Evolutionary conservation across 2,329 filamentous ascomycete genomes (phyloP), one percentile per base, ranked within the genome.

Genomic region (Apiospora kogelbergensis): DNA sequence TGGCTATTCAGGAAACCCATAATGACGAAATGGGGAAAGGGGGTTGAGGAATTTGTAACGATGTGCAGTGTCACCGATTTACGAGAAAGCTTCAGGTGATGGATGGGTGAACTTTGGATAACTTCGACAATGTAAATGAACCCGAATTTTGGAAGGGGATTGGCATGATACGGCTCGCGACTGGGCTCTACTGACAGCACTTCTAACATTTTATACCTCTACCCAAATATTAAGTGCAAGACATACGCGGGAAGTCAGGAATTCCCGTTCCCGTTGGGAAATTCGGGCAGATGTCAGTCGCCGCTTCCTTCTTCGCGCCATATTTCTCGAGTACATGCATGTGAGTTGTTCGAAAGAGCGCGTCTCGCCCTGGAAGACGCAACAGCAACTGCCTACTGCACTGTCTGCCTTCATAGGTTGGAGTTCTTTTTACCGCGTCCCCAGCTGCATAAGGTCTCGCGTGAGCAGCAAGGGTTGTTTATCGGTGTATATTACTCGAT

Each of bases 1-100:
- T 72, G 70, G 33, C 70, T 70, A 15, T 42, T 65, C 2, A 72
- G 22, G 45, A 71, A 72, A 45, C 57, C 57, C 68, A 68, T 70
- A 15, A 26, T 72, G 40, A 20, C 4, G 6, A 2, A n/a, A n/a
- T 22, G 6, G 1, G 20, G 7, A n/a, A 10, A 22, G n/a, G 10
- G 2, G n/a, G 2, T 10, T n/a, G 6, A 9, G n/a, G 7, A 22
- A 22, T 46, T 46, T n/a, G n/a, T n/a, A n/a, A n/a, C n/a, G n/a
- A n/a, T n/a, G n/a, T n/a, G n/a, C n/a, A n/a, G n/a, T n/a, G n/a
- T n/a, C n/a, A n/a, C n/a, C n/a, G n/a, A n/a, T n/a, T n/a, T n/a
- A n/a, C n/a, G n/a, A n/a, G n/a, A n/a, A n/a, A n/a, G n/a, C n/a
- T n/a, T n/a, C n/a, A n/a, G n/a, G n/a, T n/a, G n/a, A n/a, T n/a